Evolutionary conservation across 2,329 filamentous ascomycete species (phyloP).

Genomic region (Hypoxylon sp.): DNA sequence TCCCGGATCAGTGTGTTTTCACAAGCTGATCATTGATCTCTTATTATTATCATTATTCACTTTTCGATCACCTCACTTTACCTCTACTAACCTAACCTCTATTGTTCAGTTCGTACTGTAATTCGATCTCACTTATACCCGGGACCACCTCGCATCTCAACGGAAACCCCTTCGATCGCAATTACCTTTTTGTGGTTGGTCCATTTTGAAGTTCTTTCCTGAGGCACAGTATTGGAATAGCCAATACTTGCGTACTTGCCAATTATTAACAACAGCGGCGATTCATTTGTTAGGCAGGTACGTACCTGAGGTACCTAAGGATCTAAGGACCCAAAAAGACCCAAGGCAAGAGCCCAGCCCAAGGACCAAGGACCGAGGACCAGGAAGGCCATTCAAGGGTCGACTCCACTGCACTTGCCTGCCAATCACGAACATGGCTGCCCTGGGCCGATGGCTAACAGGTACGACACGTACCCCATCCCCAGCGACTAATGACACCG

Average conservation of each 20-base stretch:
- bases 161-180: neutral
- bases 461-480: slow-evolving; percentile 47
- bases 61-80: neutral
- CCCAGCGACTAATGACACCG: slow-evolving; percentile 47
- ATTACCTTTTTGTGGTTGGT: slow-evolving; percentile 2
- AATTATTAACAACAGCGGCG: slow-evolving; percentile 1
- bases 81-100: slow-evolving; percentile 20
- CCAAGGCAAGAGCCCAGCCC: slow-evolving; percentile 22
- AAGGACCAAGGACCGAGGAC: slow-evolving; percentile 34
- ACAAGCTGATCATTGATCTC: neutral
- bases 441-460: slow-evolving; percentile 49
- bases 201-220: slow-evolving; percentile 3
- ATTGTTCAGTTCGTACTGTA: slow-evolving; percentile 15
- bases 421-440: slow-evolving; percentile 48
- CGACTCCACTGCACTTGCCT: slow-evolving; percentile 36
- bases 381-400: slow-evolving; percentile 45
- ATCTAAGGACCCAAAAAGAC: slow-evolving; percentile 12
- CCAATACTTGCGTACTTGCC: slow-evolving; percentile 4
- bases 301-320: slow-evolving; percentile 13
- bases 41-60: slow-evolving; percentile 8
- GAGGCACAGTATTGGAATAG: neutral
- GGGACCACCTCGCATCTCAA: slow-evolving; percentile 1
- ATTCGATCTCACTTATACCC: slow-evolving; percentile 8
- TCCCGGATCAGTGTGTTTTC: neutral
- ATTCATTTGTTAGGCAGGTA: slow-evolving; percentile 22